phyloP scores from a whole-genome alignment of 768 basidiomycete species.

The Phylloporus sp. region DNA sequence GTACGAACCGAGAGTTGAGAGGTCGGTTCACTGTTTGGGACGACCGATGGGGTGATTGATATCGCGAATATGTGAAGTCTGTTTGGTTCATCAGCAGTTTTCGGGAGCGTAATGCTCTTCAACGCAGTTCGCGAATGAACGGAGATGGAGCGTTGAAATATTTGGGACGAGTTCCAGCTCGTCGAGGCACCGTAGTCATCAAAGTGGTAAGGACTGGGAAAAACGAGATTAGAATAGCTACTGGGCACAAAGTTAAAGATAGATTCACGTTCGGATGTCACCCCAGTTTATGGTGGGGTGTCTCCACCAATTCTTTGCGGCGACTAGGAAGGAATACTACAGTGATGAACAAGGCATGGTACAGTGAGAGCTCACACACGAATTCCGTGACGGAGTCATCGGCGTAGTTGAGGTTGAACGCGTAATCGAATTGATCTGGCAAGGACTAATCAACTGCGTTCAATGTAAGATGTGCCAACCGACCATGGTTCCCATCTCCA shows the following conservation, averaged over 20 bases:
- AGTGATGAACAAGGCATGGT: neutral
- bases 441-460: neutral
- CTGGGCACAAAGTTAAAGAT: neutral
- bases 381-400: conserved; percentile 35
- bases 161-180: conserved; percentile 42
- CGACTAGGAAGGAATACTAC: conserved; percentile 23
- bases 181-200: conserved; percentile 30
- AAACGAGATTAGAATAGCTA: neutral
- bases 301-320: conserved; percentile 44
- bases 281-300: conserved; percentile 40
- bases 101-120: conserved; percentile 43
- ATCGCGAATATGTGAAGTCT: conserved; percentile 47
- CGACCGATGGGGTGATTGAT: conserved; percentile 35
- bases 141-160: conserved; percentile 44
- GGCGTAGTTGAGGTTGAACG: conserved; percentile 36
- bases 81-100: conserved; percentile 18
- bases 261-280: conserved; percentile 40
- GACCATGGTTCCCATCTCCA: conserved; percentile 37
- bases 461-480: conserved; percentile 4
- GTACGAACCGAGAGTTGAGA: conserved; percentile 39
- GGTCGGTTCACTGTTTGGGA: conserved; percentile 21
- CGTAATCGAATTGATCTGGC: conserved; percentile 31
- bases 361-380: conserved; percentile 26
- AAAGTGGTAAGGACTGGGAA: conserved; percentile 44
- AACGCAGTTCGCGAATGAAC: conserved; percentile 39